Evolutionary conservation across 805 yeast species (phyloP).

Genomic region (Candida nemodendra): DNA sequence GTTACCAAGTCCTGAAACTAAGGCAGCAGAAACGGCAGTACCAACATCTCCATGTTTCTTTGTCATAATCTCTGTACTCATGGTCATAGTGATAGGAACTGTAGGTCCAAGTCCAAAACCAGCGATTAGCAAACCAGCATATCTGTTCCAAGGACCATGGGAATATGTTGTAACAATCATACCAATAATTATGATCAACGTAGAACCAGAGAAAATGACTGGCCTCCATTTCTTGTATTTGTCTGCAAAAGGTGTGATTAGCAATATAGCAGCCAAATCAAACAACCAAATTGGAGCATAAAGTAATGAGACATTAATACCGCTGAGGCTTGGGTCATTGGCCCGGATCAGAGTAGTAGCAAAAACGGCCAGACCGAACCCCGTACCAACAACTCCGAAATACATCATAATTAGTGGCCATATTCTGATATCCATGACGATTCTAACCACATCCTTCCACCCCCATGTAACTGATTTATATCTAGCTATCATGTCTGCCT

Average conservation of each 20-base stretch:
- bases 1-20: constrained; percentile 84
- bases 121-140: constrained; percentile 76
- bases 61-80: constrained; percentile 74
- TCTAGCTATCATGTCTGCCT: constrained; percentile 55
- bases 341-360: constrained; percentile 74
- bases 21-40: constrained; percentile 76
- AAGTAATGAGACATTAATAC: constrained; percentile 69
- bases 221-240: constrained; percentile 58
- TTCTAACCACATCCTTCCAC: constrained; percentile 51
- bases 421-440: constrained; percentile 61
- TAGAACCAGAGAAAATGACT: constrained; percentile 58
- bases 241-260: constrained; percentile 81
- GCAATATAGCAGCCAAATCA: constrained; percentile 71
- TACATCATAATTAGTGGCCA: constrained; percentile 88
- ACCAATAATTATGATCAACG: constrained; percentile 70
- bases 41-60: constrained; percentile 80
- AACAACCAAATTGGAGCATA: constrained; percentile 92
- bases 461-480: constrained; percentile 53
- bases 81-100: constrained; percentile 83
- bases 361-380: constrained; percentile 80
- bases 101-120: constrained; percentile 92
- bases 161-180: constrained; percentile 77
- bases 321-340: constrained; percentile 59
- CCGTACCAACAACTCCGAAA: constrained; percentile 92
- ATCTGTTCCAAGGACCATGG: constrained; percentile 67